phyloP scores from a whole-genome alignment of 2,329 filamentous ascomycete species.

The Cladobotryum mycophilum region DNA sequence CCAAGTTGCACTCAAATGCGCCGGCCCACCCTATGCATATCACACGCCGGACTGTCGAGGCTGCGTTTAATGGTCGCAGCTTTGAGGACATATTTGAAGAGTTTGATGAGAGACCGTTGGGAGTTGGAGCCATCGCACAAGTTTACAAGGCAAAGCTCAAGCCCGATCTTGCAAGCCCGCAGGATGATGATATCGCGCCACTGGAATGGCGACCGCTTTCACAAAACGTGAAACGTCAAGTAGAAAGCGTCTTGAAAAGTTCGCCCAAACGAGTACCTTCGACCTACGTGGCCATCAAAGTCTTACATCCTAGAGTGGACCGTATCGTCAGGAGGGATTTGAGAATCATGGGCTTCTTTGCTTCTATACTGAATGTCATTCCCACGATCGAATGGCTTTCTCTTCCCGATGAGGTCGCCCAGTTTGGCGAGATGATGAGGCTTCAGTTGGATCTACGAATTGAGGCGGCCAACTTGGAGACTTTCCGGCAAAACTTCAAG shows the following conservation, averaged over 20 bases:
- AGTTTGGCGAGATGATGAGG: constrained; percentile 98
- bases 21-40: constrained; percentile 79
- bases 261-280: constrained; percentile 81
- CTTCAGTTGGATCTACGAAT: constrained; percentile 94
- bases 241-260: constrained; percentile 81
- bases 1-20: constrained; percentile 87
- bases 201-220: constrained; percentile 43
- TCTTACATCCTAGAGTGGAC: constrained; percentile 87
- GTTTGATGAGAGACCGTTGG: constrained; percentile 82
- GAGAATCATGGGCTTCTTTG: constrained; percentile 91
- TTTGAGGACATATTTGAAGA: constrained; percentile 96
- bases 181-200: constrained; percentile 47
- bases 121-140: constrained; percentile 93
- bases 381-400: constrained; percentile 97
- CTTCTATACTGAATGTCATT: constrained; percentile 72
- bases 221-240: constrained; percentile 68
- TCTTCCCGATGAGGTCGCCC: constrained; percentile 83
- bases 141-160: constrained; percentile 95
- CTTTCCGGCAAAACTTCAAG: constrained; percentile 87
- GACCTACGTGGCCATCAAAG: constrained; percentile 90
- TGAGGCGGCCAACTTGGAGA: constrained; percentile 81
- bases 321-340: constrained; percentile 84
- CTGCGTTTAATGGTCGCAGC: constrained; percentile 69
- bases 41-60: constrained; percentile 72
- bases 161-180: constrained; percentile 62